Conservation (phyloP, 495 filamentous ascomycete species). For the Hamigera avellanea region DNA sequence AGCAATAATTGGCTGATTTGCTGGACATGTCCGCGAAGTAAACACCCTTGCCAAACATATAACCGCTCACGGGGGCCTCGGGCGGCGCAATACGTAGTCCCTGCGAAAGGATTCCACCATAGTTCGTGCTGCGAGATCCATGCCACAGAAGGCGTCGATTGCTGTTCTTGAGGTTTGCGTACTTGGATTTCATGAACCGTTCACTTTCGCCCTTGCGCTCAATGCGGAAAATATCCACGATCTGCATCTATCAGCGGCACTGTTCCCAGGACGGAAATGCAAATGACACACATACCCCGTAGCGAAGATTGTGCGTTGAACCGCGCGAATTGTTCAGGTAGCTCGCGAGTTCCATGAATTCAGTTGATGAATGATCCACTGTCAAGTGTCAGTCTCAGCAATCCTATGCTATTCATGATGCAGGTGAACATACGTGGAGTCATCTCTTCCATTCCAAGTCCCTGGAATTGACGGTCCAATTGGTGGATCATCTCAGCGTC, state of each 20-base stretch:
- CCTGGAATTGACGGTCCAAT: constrained; percentile 58
- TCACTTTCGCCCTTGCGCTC: constrained; percentile 62
- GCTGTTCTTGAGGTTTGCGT: constrained; percentile 28
- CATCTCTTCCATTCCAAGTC: constrained; percentile 66
- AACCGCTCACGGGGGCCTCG: constrained; percentile 66
- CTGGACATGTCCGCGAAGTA: constrained; percentile 77
- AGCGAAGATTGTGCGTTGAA: constrained; percentile 44
- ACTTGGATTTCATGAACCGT: constrained; percentile 48
- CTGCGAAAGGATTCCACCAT: constrained; percentile 71
- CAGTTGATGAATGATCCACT: constrained; percentile 44
- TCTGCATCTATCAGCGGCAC: constrained; percentile 10
- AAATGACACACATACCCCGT: constrained; percentile 18
- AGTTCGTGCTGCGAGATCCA: constrained; percentile 64
- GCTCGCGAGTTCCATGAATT: constrained; percentile 50
- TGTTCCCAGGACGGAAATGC: neutral
- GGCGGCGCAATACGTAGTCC: constrained; percentile 80
- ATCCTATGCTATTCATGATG: neutral
- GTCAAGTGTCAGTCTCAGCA: neutral
- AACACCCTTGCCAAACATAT: constrained; percentile 83
- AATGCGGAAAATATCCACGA: constrained; percentile 77
- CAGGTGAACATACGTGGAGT: constrained; percentile 32
- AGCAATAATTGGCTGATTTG: constrained; percentile 74
- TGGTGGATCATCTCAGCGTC: constrained; percentile 41
- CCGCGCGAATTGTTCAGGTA: constrained; percentile 58
- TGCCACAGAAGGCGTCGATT: constrained; percentile 77